Base-by-base conservation (phyloP, 805 yeast genomes). In the Kodamaea neixiangensis region DNA sequence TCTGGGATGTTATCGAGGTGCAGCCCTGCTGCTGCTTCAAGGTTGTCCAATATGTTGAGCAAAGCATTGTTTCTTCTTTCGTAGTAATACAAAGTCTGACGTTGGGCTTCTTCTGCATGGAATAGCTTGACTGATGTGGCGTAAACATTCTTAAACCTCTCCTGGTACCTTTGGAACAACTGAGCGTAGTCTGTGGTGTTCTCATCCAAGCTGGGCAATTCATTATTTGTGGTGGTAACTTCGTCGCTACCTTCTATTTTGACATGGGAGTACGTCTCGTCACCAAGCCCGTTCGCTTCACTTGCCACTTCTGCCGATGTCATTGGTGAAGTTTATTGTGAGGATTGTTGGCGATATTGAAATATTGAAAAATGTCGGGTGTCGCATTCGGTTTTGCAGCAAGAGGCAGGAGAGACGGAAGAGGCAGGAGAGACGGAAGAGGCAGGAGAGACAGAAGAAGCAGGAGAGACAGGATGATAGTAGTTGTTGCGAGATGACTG, bases 11-110 rank as follows among this genome's bases (percentile, higher is more conserved):
- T 44, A 39, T 15, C 41, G 10, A 37, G 11, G 19, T 17, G 21
- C 19, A 37, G 41, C n/a, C 50, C 50, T 15, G 42, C 29, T 29
- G 49, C 35, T 38, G 33, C 18, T 15, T 51, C 57, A 13, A 45
- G 50, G 44, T 44, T 47, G 7, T 46, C 56, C 5, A 73, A 50
- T 7, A 70, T 42, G 25, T 71, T 71, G 7, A 74, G 48, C 29
- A 74, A 44, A 0, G 76, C 75, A 44, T 69, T 68, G 51, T 71
- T 71, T 38, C 76, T 61, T 44, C 78, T 54, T 45, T 70, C 63
- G 49, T 64, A 70, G 52, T 60, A 68, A 40, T 62, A 54, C 13
- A 73, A 51, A 5, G 76, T 57, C 44, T 70, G 67, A 21, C 78
- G 53, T 54, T 69, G 75, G 17, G 67, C 58, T 44, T 59, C 58